Evolutionary conservation across 352 stramenopile genomes (phyloP), one percentile per base, ranked within the genome.

Genomic region (Globisporangium alternatum): DNA sequence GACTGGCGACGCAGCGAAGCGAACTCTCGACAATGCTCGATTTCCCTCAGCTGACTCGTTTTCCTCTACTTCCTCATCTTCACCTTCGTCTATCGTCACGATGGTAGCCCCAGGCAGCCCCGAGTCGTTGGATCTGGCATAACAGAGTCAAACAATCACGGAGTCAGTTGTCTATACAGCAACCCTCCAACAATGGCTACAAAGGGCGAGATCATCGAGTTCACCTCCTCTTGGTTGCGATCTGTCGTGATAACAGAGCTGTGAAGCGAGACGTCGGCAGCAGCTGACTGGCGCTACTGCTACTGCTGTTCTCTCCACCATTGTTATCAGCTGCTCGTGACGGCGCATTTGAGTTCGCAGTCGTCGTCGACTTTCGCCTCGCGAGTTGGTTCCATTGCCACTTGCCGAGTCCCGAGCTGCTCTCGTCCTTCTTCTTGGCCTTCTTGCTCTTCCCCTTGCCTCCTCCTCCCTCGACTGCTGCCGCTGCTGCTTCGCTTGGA

Each of bases 311-410:
- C 2, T 55, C 45, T 35, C 64, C 37, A 53, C 15, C 3, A 31
- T 43, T 44, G 15, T n/a, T 15, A 22, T 35, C 19, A 12, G n/a
- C 31, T 6, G 61, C 10, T 25, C 52, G 25, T 30, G 28, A 39
- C 30, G 19, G 9, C 22, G 52, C 37, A 1, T 7, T 48, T 1
- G 44, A 28, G 7, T 39, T 13, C n/a, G 17, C 10, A 5, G 21
- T 48, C 6, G 61, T 15, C 6, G 35, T 25, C 39, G 56, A 15
- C 22, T 77, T 77, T 35, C 86, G 83, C 33, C 80, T 75, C 1
- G 80, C 66, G 43, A 91, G 62, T 61, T 81, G 77, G 19, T 74
- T 78, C 83, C 83, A 91, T 48, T 91, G 75, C 83, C 83, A 91
- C 43, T 74, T 73, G 0, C 83, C 83, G 0, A 91, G 60, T 1